Conservation (phyloP, 2,329 filamentous ascomycete species). For the Aspergillus tubingensis region DNA sequence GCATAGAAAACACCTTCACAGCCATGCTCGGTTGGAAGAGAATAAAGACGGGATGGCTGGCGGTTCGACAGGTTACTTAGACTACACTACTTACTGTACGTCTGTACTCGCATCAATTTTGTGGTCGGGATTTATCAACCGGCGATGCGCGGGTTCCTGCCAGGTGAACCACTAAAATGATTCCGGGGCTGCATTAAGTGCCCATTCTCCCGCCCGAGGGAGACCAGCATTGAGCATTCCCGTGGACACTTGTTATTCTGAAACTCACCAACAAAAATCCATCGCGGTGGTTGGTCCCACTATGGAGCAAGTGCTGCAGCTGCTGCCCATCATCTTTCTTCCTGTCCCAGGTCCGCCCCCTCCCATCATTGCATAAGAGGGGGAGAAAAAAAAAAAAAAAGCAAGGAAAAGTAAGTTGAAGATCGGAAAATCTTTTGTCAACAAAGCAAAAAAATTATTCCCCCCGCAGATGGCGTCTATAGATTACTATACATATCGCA, state of each 20-base stretch:
- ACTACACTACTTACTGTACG: no score
- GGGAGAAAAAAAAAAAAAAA: background rate
- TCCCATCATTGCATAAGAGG: slow-evolving; percentile 2
- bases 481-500: slow-evolving; percentile 1
- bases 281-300: slow-evolving; percentile 5
- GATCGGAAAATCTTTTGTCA: background rate
- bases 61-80: background rate
- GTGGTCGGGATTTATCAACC: background rate
- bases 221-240: slow-evolving; percentile 6
- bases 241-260: slow-evolving; percentile 15
- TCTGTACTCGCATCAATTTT: background rate
- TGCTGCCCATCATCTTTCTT: slow-evolving; percentile 12
- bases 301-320: background rate
- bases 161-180: background rate
- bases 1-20: no score
- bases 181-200: background rate
- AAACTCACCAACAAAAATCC: slow-evolving; percentile 11
- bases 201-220: background rate
- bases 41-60: background rate
- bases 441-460: background rate
- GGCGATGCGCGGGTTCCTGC: background rate
- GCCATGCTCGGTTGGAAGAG: background rate
- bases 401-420: slow-evolving; percentile 11
- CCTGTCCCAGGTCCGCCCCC: background rate
- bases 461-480: slow-evolving; percentile 2